Evolutionary conservation across 2,329 filamentous ascomycete genomes (phyloP).

Genomic region (Dothideomycetidae sp.): DNA sequence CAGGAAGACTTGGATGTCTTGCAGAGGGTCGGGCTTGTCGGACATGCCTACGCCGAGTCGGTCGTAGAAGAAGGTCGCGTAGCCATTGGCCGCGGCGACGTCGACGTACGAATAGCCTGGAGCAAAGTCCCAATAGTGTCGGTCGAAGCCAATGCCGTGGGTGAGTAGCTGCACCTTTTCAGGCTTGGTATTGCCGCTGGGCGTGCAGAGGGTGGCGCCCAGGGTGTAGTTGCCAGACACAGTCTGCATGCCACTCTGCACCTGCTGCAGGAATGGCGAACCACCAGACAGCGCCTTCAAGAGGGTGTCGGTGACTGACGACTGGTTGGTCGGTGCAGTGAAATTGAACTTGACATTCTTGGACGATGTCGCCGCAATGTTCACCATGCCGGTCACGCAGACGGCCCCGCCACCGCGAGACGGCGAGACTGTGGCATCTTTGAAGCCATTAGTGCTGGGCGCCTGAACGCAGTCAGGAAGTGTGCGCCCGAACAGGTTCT

Average conservation of each 20-base stretch:
- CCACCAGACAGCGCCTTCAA: constrained; percentile 11
- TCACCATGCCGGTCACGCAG: constrained; percentile 18
- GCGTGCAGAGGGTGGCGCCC: constrained; percentile 16
- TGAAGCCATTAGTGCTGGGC: constrained; percentile 12
- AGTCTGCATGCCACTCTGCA: constrained; percentile 10
- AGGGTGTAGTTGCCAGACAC: constrained; percentile 14
- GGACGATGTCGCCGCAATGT: constrained; percentile 15
- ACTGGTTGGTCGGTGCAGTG: constrained; percentile 17
- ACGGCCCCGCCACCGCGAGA: constrained; percentile 18
- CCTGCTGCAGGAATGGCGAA: constrained; percentile 11
- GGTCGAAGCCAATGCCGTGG: constrained; percentile 28
- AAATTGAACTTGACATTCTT: constrained; percentile 19
- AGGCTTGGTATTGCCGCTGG: constrained; percentile 11
- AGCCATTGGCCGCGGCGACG: constrained; percentile 25
- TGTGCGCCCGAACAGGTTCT: constrained; percentile 2
- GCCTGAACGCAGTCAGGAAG: constrained; percentile 8
- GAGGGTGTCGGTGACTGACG: constrained; percentile 18
- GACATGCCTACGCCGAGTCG: constrained; percentile 28
- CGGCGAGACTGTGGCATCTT: constrained; percentile 12
- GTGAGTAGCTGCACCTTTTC: constrained; percentile 26
- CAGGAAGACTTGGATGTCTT: constrained; percentile 25
- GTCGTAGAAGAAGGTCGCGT: constrained; percentile 30
- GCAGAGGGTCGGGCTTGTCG: constrained; percentile 25
- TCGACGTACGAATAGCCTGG: constrained; percentile 28
- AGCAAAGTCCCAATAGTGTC: constrained; percentile 24